Evolutionary conservation across 371 early-diverging fungal genomes (phyloP).

Genomic region (Mucor irregularis): DNA sequence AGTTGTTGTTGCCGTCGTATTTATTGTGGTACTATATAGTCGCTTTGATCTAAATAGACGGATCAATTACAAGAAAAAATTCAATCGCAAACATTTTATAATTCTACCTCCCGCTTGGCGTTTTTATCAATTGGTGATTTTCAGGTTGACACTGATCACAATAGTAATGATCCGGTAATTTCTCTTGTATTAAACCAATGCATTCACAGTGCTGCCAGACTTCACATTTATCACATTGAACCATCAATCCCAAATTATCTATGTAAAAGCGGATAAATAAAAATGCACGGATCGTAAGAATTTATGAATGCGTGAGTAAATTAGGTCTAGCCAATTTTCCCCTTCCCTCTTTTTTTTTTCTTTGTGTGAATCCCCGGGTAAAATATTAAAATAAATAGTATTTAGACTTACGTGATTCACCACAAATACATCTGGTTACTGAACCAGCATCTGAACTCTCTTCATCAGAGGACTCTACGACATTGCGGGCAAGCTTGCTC

Average conservation of each 20-base stretch:
- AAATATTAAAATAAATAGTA: neutral
- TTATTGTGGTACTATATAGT: constrained; percentile 1
- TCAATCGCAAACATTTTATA: neutral
- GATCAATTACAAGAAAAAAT: constrained; percentile 3
- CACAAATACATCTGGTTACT: constrained; percentile 84
- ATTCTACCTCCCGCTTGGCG: constrained; percentile 27
- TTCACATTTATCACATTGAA: constrained; percentile 87
- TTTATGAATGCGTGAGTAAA: neutral
- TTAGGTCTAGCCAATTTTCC: neutral
- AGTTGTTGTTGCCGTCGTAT: neutral
- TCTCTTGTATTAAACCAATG: constrained; percentile 68
- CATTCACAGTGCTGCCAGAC: constrained; percentile 93
- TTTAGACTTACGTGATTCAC: constrained; percentile 63
- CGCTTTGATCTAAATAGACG: constrained; percentile 26
- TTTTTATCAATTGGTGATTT: constrained; percentile 59
- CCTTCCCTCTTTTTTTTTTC: neutral
- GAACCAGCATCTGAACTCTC: constrained; percentile 66
- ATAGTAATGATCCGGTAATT: constrained; percentile 83
- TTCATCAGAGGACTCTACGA: constrained; percentile 25
- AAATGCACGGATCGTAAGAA: constrained; percentile 1
- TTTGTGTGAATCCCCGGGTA: neutral
- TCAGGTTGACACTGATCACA: constrained; percentile 86
- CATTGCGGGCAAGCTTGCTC: neutral
- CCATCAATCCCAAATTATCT: constrained; percentile 82
- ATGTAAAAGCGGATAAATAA: constrained; percentile 5